These are phyloP conservation scores for Lactifluus echinatus DNA, from an alignment of 768 basidiomycete genomes.

Conservation along the genomic window DNA sequence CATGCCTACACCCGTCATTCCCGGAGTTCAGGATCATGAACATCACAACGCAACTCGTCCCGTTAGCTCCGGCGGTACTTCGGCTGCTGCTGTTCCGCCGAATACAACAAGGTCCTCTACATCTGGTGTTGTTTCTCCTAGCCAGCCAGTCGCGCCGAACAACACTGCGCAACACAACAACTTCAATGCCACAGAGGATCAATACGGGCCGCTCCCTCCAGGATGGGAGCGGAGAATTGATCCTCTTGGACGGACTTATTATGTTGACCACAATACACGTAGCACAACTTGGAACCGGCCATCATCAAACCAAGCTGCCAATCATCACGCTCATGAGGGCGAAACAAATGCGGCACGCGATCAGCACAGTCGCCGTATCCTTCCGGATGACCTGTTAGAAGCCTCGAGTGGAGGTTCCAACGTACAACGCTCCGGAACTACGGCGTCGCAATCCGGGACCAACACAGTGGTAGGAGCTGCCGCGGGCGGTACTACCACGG, in stretches of 20 bases:
- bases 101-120: slow-evolving; percentile 27
- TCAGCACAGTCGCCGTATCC: slow-evolving; percentile 74
- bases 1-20: slow-evolving; percentile 30
- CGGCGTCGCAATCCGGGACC: slow-evolving; percentile 26
- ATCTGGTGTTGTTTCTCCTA: slow-evolving; percentile 27
- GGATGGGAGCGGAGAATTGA: slow-evolving; percentile 98
- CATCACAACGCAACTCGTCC: slow-evolving; percentile 28
- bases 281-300: slow-evolving; percentile 98
- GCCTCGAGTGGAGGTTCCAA: slow-evolving; percentile 36
- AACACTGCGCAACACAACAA: slow-evolving; percentile 49
- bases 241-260: slow-evolving; percentile 92
- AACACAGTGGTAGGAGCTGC: slow-evolving; percentile 40
- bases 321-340: slow-evolving; percentile 58
- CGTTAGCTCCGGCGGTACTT: slow-evolving; percentile 28
- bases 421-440: slow-evolving; percentile 21
- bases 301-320: slow-evolving; percentile 64
- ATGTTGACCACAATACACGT: slow-evolving; percentile 97
- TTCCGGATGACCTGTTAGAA: slow-evolving; percentile 82
- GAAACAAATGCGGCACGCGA: slow-evolving; percentile 83
- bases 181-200: slow-evolving; percentile 93
- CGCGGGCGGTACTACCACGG: slow-evolving; percentile 45
- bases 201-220: slow-evolving; percentile 79
- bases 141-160: slow-evolving; percentile 25
- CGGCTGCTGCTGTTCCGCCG: slow-evolving; percentile 20
- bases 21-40: slow-evolving; percentile 26